A percentile compares a stretch with the other conserved stretches of the same genome.
Evolutionary conservation across 345 rosid genomes (phyloP).

Genomic region (Gossypioides kirkii): DNA sequence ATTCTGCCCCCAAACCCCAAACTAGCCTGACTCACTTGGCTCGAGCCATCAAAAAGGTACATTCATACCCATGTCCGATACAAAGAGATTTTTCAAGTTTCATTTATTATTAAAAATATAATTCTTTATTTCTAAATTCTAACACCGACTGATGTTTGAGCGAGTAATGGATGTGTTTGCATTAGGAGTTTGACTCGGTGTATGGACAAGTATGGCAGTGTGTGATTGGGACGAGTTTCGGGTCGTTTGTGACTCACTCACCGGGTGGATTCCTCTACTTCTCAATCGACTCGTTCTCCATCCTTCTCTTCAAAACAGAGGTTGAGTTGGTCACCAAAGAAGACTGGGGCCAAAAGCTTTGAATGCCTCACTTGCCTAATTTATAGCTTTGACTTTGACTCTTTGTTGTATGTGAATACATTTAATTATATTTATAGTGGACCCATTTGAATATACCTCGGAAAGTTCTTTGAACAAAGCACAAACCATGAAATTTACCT

Average conservation of each 20-base stretch:
- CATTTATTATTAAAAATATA: no score
- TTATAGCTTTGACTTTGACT: background rate
- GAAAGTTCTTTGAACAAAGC: no score
- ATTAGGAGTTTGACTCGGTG: conserved; percentile 42
- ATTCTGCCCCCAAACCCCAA: conserved; percentile 18
- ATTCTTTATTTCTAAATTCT: no score
- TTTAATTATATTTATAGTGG: no score
- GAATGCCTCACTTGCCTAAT: background rate
- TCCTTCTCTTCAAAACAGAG: conserved; percentile 34
- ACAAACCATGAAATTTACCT: no score
- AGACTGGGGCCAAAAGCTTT: background rate
- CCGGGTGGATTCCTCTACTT: conserved; percentile 53
- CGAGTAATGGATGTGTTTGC: background rate
- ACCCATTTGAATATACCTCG: no score
- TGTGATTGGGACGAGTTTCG: conserved; percentile 55
- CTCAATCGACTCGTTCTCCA: conserved; percentile 34
- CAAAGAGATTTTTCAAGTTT: no score
- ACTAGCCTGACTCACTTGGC: conserved; percentile 34
- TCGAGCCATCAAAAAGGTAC: conserved; percentile 39
- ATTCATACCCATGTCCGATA: no score
- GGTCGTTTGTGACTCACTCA: conserved; percentile 56
- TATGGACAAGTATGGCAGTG: conserved; percentile 61
- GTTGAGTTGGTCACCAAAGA: background rate
- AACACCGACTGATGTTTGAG: background rate
- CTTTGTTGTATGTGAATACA: background rate